phyloP scores from a whole-genome alignment of 441 rosid species.

The Bocquillonia castaneifolia region DNA sequence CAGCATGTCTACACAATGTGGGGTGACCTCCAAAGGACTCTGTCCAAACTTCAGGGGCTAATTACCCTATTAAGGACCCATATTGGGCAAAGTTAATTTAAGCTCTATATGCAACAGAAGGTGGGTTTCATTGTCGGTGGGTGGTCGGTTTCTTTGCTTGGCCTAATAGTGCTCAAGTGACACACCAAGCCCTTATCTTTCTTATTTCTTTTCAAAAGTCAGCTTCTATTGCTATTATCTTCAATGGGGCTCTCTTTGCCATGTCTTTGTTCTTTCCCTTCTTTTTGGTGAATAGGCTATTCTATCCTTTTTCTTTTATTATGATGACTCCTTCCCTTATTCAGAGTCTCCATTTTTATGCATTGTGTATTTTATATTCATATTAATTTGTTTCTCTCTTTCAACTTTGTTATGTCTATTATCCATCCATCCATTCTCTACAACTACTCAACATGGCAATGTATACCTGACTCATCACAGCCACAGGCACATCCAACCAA shows the following conservation, averaged over 20 bases:
- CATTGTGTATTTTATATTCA: background rate
- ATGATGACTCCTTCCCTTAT: conserved; percentile 11
- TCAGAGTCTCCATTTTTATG: background rate
- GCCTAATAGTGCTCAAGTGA: conserved; percentile 3
- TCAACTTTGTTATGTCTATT: background rate
- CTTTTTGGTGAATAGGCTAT: conserved; percentile 28
- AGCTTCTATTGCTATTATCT: conserved; percentile 25
- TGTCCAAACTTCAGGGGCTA: conserved; percentile 47
- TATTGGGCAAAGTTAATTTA: conserved; percentile 9
- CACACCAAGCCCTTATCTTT: conserved; percentile 12
- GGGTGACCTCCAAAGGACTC: conserved; percentile 38
- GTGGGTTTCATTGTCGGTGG: conserved; percentile 44
- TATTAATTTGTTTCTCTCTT: background rate
- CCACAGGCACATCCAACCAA: too few species aligned
- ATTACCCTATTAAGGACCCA: conserved; percentile 28
- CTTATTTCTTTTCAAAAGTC: conserved; percentile 29
- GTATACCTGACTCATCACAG: background rate
- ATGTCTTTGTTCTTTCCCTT: conserved; percentile 18
- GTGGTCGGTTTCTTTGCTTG: conserved; percentile 33
- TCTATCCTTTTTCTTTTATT: conserved; percentile 18
- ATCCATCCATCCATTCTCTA: background rate
- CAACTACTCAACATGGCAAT: background rate
- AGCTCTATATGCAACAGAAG: background rate
- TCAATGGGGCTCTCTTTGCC: conserved; percentile 18
- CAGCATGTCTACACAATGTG: conserved; percentile 43